phyloP scores from a whole-genome alignment of 2,329 filamentous ascomycete genomes.

The Botrytis medusae region DNA sequence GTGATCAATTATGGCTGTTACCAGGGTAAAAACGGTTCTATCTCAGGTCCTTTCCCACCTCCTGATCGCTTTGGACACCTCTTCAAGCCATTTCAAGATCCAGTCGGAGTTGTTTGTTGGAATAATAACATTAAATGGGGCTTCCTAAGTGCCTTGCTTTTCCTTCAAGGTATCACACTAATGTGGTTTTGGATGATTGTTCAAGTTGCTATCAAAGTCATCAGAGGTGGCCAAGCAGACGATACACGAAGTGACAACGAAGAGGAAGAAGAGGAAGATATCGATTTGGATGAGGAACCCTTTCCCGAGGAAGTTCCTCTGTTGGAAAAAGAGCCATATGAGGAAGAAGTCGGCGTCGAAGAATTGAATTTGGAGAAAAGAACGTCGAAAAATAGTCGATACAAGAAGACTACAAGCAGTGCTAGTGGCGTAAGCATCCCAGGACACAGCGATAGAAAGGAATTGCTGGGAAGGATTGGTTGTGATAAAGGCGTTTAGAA shows the following conservation, averaged over 20 bases:
- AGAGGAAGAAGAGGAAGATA: conserved; percentile 54
- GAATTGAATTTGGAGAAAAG: conserved; percentile 61
- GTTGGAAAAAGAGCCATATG: conserved; percentile 48
- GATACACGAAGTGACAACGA: conserved; percentile 88
- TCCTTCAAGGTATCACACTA: conserved; percentile 76
- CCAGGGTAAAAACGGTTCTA: conserved; percentile 53
- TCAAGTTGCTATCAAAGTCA: conserved; percentile 75
- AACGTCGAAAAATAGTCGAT: conserved; percentile 31
- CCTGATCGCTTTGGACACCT: conserved; percentile 60
- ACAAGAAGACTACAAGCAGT: conserved; percentile 36
- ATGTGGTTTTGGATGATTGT: conserved; percentile 91
- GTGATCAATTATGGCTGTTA: conserved; percentile 72
- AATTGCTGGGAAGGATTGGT: conserved; percentile 40
- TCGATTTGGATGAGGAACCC: conserved; percentile 26
- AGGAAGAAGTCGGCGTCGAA: conserved; percentile 76
- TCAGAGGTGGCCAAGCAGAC: conserved; percentile 75
- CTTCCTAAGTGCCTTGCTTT: conserved; percentile 75
- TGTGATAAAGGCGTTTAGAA: conserved; percentile 40
- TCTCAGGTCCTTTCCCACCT: conserved; percentile 54
- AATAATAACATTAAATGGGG: conserved; percentile 70
- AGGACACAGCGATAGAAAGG: conserved; percentile 40
- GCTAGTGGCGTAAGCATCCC: conserved; percentile 39
- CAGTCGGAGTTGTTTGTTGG: conserved; percentile 76
- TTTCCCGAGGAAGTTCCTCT: conserved; percentile 21
- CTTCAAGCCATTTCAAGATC: conserved; percentile 70